Conservation (phyloP, 116 monocot genomes). For the Thalassia testudinum region DNA sequence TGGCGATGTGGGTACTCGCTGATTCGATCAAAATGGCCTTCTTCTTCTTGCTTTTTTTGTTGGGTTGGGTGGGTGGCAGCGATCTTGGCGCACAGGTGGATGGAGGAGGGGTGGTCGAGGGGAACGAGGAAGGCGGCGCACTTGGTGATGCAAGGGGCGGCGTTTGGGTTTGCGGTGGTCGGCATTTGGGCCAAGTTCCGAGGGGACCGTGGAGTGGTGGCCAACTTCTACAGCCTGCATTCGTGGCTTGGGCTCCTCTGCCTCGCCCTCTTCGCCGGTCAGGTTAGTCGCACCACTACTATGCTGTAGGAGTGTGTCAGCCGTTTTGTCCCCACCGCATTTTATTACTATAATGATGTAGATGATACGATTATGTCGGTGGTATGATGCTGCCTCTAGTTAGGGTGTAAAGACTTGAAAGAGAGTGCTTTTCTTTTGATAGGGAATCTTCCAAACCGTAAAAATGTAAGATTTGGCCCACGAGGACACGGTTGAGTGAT, state of each 20-base stretch:
- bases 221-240: conserved; percentile 71
- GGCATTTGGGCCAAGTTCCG: conserved; percentile 67
- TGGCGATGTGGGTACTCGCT: not conserved
- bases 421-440: too few species aligned
- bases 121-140: conserved; percentile 36
- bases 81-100: conserved; percentile 39
- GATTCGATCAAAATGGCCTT: not conserved
- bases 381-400: too few species aligned
- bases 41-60: not conserved
- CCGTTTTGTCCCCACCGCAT: too few species aligned
- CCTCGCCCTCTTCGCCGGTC: conserved; percentile 40
- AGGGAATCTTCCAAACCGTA: too few species aligned
- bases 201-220: conserved; percentile 24
- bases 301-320: too few species aligned
- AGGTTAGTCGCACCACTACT: conserved; percentile 16
- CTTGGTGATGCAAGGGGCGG: conserved; percentile 37
- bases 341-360: too few species aligned
- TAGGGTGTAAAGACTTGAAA: too few species aligned
- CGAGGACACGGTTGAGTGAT: too few species aligned
- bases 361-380: too few species aligned
- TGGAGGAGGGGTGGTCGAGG: conserved; percentile 18
- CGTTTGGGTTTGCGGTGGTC: conserved; percentile 36
- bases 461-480: too few species aligned
- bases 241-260: conserved; percentile 75
- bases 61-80: conserved; percentile 13